Evolutionary conservation across 2,329 filamentous ascomycete species (phyloP), one percentile per base, ranked within the genome.

Genomic region (Aspergillus phoenicis): DNA sequence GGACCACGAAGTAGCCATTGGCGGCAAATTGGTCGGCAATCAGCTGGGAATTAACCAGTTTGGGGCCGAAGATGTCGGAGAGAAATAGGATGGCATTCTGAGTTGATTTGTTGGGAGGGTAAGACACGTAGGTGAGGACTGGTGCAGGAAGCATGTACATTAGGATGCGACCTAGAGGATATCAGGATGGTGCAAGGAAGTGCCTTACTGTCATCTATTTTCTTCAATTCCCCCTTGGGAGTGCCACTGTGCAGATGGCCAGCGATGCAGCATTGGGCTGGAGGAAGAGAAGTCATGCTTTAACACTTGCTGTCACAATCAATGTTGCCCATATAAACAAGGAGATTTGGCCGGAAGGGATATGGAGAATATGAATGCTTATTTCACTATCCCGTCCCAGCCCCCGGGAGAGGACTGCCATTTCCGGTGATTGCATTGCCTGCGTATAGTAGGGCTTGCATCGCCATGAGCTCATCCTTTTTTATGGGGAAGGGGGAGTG

Each of bases 1-100:
- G 83, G 22, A 89, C 76, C 56, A 83, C 83, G 1, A 22, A 45
- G 41, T 45, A 45, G 8, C 41, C 41, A 45, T 45, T 45, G 0
- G 17, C 41, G 17, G 41, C 41, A 20, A 45, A 45, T 11, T 45
- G 41, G 20, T 45, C 41, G 17, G 41, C 41, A 11, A 45, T 45
- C 41, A 45, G 6, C 17, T 17, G 41, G 8, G 41, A 45, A 20
- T 45, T 45, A 8, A 45, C n/a, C 8, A 45, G 3, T 4, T 45
- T 45, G 41, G 41, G 17, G 4, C 41, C 41, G 41, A 45, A 45
- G 10, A 45, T 45, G 20, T 45, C 41, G 8, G 41, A 45, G 17
- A 45, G 41, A 45, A 45, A 45, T 4, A 45, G 41, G 8, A 45
- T 45, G 41, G 41, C 41, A 20, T 45, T 45, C 8, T 45, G 41